Evolutionary conservation across 129 eudicot genomes (phyloP).

Genomic region (Scalesia atractyloides): DNA sequence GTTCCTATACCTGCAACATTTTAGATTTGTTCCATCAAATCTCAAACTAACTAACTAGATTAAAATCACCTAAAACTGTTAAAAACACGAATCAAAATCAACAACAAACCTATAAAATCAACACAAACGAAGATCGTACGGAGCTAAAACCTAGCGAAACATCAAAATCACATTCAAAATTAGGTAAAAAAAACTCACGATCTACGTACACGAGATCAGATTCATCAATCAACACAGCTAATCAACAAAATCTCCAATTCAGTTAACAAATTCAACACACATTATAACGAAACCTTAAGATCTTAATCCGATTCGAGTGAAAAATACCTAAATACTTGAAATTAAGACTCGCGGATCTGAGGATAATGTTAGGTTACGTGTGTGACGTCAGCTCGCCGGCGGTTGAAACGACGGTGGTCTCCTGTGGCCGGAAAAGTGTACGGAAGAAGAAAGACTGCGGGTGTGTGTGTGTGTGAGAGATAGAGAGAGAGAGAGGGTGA

Average conservation of each 20-base stretch:
- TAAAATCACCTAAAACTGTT: too few relatives aligned
- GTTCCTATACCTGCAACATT: too few relatives aligned
- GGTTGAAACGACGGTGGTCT: constrained; percentile 24
- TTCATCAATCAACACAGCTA: constrained; percentile 9
- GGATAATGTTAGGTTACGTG: constrained; percentile 24
- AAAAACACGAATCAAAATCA: too few relatives aligned
- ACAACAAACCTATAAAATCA: neutral
- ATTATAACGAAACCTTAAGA: constrained; percentile 23
- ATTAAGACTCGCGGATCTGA: constrained; percentile 44
- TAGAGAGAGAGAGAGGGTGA: constrained; percentile 14
- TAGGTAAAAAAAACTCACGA: neutral
- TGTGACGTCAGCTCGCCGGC: constrained; percentile 36
- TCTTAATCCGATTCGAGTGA: constrained; percentile 17
- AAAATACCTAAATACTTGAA: constrained; percentile 6
- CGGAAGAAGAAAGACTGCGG: constrained; percentile 26
- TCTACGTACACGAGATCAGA: constrained; percentile 24
- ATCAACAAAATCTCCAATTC: constrained; percentile 21
- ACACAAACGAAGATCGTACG: neutral
- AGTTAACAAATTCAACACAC: neutral
- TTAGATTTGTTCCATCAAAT: too few relatives aligned
- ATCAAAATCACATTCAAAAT: neutral
- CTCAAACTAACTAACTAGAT: too few relatives aligned
- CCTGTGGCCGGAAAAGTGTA: constrained; percentile 36
- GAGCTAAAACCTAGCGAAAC: neutral
- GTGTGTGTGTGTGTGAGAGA: constrained; percentile 16